phyloP scores from a whole-genome alignment of 495 filamentous ascomycete genomes.

The Penicillium salamii region DNA sequence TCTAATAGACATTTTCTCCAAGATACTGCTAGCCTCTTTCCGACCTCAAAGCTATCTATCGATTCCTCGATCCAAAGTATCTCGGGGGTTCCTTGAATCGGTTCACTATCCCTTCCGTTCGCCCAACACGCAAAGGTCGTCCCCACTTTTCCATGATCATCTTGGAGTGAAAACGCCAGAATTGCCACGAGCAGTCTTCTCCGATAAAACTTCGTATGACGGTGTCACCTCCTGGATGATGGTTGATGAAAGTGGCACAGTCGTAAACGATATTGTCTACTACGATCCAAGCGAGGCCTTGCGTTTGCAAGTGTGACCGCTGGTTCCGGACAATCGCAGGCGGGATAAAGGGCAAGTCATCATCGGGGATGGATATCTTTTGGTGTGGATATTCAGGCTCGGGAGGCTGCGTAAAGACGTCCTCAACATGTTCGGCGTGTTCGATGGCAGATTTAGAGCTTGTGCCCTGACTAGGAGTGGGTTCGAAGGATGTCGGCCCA shows the following conservation, averaged over 20 bases:
- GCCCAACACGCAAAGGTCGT: neutral
- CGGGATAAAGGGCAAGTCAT: no score
- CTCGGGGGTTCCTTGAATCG: conserved; percentile 8
- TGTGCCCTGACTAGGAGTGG: neutral
- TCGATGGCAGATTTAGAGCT: no score
- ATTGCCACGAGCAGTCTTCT: conserved; percentile 15
- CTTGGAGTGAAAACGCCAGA: conserved; percentile 9
- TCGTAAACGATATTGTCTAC: conserved; percentile 12
- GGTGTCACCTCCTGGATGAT: conserved; percentile 14
- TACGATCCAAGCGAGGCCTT: conserved; percentile 2
- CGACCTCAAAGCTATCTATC: neutral
- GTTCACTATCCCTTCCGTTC: conserved; percentile 4
- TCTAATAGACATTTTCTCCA: no score
- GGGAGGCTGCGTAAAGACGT: no score
- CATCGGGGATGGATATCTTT: no score
- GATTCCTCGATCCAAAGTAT: conserved; percentile 6
- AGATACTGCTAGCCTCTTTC: no score
- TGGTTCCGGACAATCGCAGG: no score
- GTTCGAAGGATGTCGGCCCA: neutral
- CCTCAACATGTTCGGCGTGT: no score
- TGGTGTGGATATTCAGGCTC: no score
- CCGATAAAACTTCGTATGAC: conserved; percentile 12
- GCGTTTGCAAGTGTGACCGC: neutral
- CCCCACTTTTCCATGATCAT: neutral
- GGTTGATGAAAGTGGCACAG: conserved; percentile 6